Evolutionary conservation across 768 basidiomycete species (phyloP).

Genomic region (Russula dissimulans): DNA sequence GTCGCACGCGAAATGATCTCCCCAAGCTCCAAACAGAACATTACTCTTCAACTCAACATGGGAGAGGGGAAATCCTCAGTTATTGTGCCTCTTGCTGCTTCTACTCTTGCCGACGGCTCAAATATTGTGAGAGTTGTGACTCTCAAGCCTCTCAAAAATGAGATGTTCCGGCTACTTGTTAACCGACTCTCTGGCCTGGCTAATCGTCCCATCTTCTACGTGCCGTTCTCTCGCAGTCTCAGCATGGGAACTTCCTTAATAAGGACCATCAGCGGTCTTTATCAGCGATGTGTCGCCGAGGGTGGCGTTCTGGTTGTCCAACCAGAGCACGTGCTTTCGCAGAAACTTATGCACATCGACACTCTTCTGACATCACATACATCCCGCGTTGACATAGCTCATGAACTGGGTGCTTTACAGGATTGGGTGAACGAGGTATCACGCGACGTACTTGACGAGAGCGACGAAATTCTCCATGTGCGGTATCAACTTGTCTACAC

Average conservation of each 20-base stretch:
- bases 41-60: constrained; percentile 45
- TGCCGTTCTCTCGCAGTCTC: constrained; percentile 42
- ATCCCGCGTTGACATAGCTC: neutral
- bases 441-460: constrained; percentile 13
- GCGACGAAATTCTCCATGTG: constrained; percentile 34
- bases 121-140: constrained; percentile 41
- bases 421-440: constrained; percentile 1
- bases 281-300: constrained; percentile 31
- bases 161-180: constrained; percentile 43
- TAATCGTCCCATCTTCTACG: constrained; percentile 38
- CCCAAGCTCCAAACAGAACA: constrained; percentile 30
- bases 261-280: constrained; percentile 26
- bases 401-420: neutral
- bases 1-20: constrained; percentile 41
- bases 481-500: constrained; percentile 44
- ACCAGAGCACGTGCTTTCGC: constrained; percentile 47
- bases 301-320: constrained; percentile 41
- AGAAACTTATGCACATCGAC: constrained; percentile 39
- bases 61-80: constrained; percentile 48
- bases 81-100: constrained; percentile 38
- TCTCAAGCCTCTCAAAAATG: constrained; percentile 37
- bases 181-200: constrained; percentile 36
- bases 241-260: constrained; percentile 18
- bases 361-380: constrained; percentile 17
- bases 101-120: constrained; percentile 34